Percentiles rank a stretch among this genome's conserved stretches.
Conservation (phyloP, 73 alveolate genomes). For the Tetrahymena borealis region DNA sequence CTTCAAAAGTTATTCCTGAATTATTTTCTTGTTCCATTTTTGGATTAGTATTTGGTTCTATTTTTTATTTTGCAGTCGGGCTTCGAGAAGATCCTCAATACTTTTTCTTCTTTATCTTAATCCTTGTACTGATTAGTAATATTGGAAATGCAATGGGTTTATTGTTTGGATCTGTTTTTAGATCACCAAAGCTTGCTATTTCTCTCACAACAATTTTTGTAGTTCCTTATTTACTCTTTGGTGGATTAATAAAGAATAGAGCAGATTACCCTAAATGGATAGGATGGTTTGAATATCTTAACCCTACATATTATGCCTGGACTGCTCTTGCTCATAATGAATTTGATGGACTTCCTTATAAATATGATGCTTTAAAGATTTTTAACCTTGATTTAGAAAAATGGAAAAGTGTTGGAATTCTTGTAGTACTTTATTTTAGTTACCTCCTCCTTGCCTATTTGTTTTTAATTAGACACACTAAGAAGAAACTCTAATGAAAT, state of each 20-base stretch:
- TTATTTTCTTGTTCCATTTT: not conserved
- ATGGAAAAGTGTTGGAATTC: not conserved
- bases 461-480: not conserved
- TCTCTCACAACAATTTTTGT: not conserved
- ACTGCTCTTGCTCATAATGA: conserved; percentile 5
- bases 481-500: not conserved
- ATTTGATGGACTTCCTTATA: not conserved
- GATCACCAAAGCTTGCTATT: not conserved
- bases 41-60: not conserved
- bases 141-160: not conserved
- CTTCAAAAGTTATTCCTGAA: not conserved
- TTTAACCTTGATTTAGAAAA: not conserved
- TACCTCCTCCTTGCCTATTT: not conserved
- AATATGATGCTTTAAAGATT: not conserved
- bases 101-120: not conserved
- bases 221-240: not conserved
- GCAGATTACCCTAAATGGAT: not conserved
- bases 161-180: not conserved
- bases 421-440: not conserved
- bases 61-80: not conserved
- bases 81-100: not conserved
- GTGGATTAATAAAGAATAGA: not conserved
- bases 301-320: not conserved
- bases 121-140: not conserved
- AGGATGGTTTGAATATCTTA: not conserved